These are phyloP conservation scores for Colletotrichum limetticola DNA, from an alignment of 2,329 filamentous ascomycete genomes.

Conservation along the genomic window DNA sequence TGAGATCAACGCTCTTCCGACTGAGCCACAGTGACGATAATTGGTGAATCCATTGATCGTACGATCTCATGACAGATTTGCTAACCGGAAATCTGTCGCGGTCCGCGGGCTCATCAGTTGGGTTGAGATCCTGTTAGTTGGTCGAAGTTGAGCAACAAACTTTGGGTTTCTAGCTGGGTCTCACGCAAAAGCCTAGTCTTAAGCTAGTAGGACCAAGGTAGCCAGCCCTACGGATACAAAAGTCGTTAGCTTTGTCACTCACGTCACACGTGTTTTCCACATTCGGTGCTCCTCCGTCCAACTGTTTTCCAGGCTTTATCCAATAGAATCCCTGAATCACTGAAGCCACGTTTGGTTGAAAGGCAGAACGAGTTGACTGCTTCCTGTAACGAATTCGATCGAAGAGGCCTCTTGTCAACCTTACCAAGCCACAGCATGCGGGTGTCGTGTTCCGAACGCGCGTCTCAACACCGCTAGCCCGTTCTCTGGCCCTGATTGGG, in stretches of 20 bases:
- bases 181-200: not conserved
- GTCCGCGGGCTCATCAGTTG: not conserved
- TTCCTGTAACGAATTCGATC: not conserved
- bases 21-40: slow-evolving; percentile 29
- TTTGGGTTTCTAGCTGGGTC: not conserved
- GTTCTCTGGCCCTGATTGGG: not conserved
- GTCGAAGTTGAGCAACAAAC: too few relatives aligned
- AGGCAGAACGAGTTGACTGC: not conserved
- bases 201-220: not conserved
- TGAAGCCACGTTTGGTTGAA: not conserved
- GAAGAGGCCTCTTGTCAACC: slow-evolving; percentile 31
- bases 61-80: not conserved
- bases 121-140: not conserved
- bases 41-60: rapidly evolving
- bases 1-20: slow-evolving; percentile 35
- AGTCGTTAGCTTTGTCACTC: not conserved
- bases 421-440: slow-evolving; percentile 28
- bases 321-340: not conserved
- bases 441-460: slow-evolving; percentile 24
- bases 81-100: not conserved
- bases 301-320: not conserved
- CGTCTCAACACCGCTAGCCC: slow-evolving; percentile 16
- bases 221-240: not conserved
- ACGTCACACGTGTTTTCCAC: not conserved
- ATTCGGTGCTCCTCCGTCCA: not conserved